Conservation (phyloP, 495 filamentous ascomycete species). For the Podospora tetraspora region DNA sequence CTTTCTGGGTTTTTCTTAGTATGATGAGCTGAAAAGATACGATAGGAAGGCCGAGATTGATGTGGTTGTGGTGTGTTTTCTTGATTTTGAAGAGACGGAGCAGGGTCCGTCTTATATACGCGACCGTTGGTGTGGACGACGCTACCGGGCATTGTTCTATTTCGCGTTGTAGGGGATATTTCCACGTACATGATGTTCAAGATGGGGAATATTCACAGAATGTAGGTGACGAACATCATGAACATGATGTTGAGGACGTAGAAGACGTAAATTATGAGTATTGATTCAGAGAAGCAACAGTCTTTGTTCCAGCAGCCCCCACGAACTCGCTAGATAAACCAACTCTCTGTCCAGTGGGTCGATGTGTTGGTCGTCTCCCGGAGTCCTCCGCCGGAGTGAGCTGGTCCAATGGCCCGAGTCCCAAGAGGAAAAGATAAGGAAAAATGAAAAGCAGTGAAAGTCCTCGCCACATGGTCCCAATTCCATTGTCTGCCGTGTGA, state of each 20-base stretch:
- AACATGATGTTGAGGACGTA: not conserved
- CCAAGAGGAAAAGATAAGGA: not conserved
- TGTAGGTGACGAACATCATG: too few relatives aligned
- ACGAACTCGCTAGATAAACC: not conserved
- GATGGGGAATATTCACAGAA: not conserved
- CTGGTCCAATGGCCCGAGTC: too few relatives aligned
- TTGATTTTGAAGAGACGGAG: not conserved
- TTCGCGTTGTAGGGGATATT: not conserved
- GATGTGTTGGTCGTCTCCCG: not conserved
- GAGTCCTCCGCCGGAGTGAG: not conserved
- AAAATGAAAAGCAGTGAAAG: not conserved
- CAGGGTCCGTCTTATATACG: not conserved
- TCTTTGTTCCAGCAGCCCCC: not conserved
- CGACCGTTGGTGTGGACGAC: not conserved
- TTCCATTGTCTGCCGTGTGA: not conserved
- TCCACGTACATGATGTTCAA: not conserved
- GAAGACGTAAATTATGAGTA: not conserved
- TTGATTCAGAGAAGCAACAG: not conserved
- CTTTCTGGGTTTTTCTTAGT: too few relatives aligned
- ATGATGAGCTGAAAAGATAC: too few relatives aligned
- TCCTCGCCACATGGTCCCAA: not conserved
- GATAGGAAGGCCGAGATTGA: not conserved
- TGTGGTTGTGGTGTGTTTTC: not conserved
- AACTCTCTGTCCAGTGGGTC: not conserved
- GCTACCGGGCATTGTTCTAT: not conserved